Conservation (phyloP, 768 basidiomycete species). For the Termitomyces sp. region DNA sequence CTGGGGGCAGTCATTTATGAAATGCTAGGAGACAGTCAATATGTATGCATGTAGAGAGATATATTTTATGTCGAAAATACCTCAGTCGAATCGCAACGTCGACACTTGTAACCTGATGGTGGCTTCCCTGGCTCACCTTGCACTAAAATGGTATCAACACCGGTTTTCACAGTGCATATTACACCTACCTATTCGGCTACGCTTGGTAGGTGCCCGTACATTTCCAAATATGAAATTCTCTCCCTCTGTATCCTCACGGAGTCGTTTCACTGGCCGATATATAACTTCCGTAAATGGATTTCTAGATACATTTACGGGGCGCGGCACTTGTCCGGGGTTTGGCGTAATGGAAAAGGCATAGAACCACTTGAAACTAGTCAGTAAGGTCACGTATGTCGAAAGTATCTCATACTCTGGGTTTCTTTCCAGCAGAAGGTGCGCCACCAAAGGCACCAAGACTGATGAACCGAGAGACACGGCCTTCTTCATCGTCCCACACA, state of each 20-base stretch:
- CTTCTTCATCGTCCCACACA: constrained; percentile 70
- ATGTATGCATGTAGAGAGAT: background rate
- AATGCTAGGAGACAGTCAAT: constrained; percentile 47
- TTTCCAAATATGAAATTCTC: constrained; percentile 73
- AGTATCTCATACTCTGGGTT: constrained; percentile 66
- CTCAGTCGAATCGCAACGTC: constrained; percentile 71
- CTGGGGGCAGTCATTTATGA: constrained; percentile 73
- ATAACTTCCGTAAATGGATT: constrained; percentile 61
- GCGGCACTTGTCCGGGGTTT: constrained; percentile 32
- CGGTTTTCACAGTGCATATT: background rate
- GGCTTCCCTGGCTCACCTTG: constrained; percentile 51
- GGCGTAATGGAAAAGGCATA: constrained; percentile 91
- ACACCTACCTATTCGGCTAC: constrained; percentile 48
- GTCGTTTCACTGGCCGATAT: constrained; percentile 47
- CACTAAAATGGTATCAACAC: constrained; percentile 11
- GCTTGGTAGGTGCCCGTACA: constrained; percentile 53
- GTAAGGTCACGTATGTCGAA: background rate
- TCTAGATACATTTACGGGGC: constrained; percentile 60
- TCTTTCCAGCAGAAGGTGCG: constrained; percentile 57
- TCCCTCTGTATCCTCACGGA: constrained; percentile 41
- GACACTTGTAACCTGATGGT: constrained; percentile 73
- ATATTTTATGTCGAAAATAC: constrained; percentile 35
- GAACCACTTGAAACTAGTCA: constrained; percentile 68
- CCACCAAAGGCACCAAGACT: constrained; percentile 87
- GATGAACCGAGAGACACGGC: constrained; percentile 74